A percentile compares a stretch with the other conserved stretches of the same genome.
These are phyloP conservation scores for Trichoderma asperellum DNA, from an alignment of 2,329 filamentous ascomycete genomes.

Conservation along the genomic window DNA sequence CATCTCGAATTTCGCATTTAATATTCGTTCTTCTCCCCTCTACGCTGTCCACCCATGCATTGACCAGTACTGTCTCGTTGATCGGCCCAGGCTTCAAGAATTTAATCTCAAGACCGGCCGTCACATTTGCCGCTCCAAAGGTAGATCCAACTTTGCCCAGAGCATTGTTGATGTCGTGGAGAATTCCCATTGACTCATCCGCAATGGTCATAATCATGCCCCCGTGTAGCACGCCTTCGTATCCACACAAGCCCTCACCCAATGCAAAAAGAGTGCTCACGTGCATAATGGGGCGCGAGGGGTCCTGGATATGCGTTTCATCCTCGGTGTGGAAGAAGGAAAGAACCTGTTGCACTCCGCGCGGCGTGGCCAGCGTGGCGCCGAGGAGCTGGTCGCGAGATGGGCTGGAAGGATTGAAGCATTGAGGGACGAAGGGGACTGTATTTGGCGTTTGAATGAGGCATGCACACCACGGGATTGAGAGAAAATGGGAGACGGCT, in stretches of 20 bases:
- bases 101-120: conserved; percentile 42
- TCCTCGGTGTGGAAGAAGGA: conserved; percentile 41
- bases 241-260: conserved; percentile 42
- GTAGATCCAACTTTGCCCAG: conserved; percentile 39
- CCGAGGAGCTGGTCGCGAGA: conserved; percentile 44
- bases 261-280: conserved; percentile 41
- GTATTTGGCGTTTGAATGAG: conserved; percentile 37
- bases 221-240: conserved; percentile 42
- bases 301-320: conserved; percentile 34
- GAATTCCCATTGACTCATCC: conserved; percentile 44
- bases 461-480: conserved; percentile 43
- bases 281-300: conserved; percentile 36
- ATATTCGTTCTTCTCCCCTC: conserved; percentile 43
- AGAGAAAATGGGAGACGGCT: conserved; percentile 41
- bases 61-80: conserved; percentile 39
- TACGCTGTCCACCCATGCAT: conserved; percentile 39
- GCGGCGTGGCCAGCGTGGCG: conserved; percentile 37
- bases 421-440: conserved; percentile 42
- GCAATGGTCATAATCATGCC: conserved; percentile 43
- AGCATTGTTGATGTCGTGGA: conserved; percentile 44
- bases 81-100: conserved; percentile 42
- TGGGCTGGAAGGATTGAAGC: conserved; percentile 38
- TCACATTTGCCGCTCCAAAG: conserved; percentile 40
- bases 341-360: conserved; percentile 42
- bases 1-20: conserved; percentile 38